These are phyloP conservation scores for Candida adriatica DNA, from an alignment of 805 yeast genomes.

Conservation along the genomic window DNA sequence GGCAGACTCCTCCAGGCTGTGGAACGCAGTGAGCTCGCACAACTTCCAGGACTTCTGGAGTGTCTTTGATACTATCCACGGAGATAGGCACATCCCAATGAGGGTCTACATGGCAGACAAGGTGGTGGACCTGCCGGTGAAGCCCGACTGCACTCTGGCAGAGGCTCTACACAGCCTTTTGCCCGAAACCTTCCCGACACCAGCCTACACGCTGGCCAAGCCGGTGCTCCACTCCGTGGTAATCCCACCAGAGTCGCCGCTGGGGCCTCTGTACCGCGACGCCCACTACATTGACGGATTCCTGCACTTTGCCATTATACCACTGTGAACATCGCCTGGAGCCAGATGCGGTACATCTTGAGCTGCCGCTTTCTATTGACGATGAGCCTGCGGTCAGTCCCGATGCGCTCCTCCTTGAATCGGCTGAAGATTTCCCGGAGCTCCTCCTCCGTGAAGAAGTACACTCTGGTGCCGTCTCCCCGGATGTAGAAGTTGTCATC, in stretches of 20 bases:
- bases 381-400: conserved; percentile 81
- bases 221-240: conserved; percentile 52
- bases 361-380: conserved; percentile 89
- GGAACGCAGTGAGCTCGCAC: conserved; percentile 41
- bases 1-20: conserved; percentile 48
- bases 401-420: conserved; percentile 70
- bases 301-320: conserved; percentile 45
- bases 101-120: conserved; percentile 36
- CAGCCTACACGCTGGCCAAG: conserved; percentile 30
- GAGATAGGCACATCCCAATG: conserved; percentile 38
- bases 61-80: conserved; percentile 11
- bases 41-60: conserved; percentile 24
- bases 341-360: conserved; percentile 96
- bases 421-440: conserved; percentile 63
- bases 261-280: conserved; percentile 38
- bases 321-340: conserved; percentile 75
- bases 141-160: conserved; percentile 28
- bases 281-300: conserved; percentile 58
- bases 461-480: conserved; percentile 97
- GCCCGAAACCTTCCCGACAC: conserved; percentile 41
- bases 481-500: conserved; percentile 94
- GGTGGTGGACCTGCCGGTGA: conserved; percentile 29
- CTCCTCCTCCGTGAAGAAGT: conserved; percentile 94
- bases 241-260: conserved; percentile 36
- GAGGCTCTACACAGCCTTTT: conserved; percentile 31